A percentile compares a stretch with the other conserved stretches of the same genome.
Evolutionary conservation across 192 early-diverging fungal genomes (phyloP).

Genomic region (Entomortierella parvispora): DNA sequence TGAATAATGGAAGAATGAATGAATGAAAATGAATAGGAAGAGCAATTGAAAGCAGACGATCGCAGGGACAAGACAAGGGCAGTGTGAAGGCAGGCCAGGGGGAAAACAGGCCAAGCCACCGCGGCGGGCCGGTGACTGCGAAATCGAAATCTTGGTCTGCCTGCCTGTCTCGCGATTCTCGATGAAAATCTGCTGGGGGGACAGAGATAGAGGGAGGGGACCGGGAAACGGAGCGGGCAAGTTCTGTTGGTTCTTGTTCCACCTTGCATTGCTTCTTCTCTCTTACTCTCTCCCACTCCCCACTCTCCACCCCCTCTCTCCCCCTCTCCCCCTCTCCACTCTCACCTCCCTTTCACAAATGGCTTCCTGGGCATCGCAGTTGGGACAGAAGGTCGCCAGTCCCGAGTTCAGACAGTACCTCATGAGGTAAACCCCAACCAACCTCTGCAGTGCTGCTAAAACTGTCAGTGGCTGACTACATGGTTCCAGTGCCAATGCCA

Average conservation of each 20-base stretch:
- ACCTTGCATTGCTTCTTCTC: background rate
- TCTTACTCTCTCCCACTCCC: constrained; percentile 3
- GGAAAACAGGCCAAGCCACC: background rate
- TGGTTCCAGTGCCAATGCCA: too few relatives aligned
- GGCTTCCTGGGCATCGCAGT: constrained; percentile 50
- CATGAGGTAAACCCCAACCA: constrained; percentile 61
- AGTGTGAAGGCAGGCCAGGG: too few relatives aligned
- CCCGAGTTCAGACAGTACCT: constrained; percentile 76
- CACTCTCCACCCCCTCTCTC: background rate
- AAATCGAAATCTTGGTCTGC: background rate
- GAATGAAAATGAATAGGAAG: too few relatives aligned
- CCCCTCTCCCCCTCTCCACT: background rate
- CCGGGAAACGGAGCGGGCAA: too few relatives aligned
- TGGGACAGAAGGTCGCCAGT: constrained; percentile 44
- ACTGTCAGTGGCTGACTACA: background rate
- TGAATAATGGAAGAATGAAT: too few relatives aligned
- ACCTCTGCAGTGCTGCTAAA: constrained; percentile 3
- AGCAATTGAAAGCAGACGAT: too few relatives aligned
- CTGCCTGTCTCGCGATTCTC: too few relatives aligned
- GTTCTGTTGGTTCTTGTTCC: background rate
- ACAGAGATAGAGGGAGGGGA: too few relatives aligned
- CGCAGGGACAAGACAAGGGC: too few relatives aligned
- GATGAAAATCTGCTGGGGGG: too few relatives aligned
- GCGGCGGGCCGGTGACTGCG: background rate
- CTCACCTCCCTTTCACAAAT: constrained; percentile 4